Evolutionary conservation across 192 early-diverging fungal genomes (phyloP), one percentile per base, ranked within the genome.

Genomic region (Linderina pennispora): DNA sequence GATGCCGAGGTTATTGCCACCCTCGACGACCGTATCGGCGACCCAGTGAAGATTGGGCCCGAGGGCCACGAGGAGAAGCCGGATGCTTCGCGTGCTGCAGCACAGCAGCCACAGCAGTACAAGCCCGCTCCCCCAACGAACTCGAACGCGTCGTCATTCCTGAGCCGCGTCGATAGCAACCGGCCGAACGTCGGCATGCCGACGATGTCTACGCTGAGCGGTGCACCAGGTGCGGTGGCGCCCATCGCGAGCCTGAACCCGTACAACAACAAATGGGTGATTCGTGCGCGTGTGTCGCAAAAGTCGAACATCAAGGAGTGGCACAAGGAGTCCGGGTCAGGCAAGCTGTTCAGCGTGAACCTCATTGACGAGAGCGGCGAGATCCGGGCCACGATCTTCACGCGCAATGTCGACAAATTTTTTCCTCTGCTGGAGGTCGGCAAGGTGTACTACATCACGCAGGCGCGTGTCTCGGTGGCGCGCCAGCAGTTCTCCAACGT

Each of bases 211-310:
- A n/a, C n/a, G n/a, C n/a, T n/a, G n/a, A n/a, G n/a, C n/a, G n/a
- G n/a, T n/a, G 49, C 40, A 24, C 39, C 31, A 18, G 44, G 22
- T 10, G 34, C 21, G 22, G 40, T 45, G 18, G 58, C 71, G 14
- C 68, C 84, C 19, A 89, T 92, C 61, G 80, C 69, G 35, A 77
- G 72, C 43, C 68, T 94, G 46, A 91, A 82, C 48, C 92, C 92
- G 33, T 94, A 94, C 74, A 87, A 89, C 57, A 89, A 83, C 74
- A 88, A 81, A 78, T 97, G 93, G 93, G 94, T 89, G 10, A 97
- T 99, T 58, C 82, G 86, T 43, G 96, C 90, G 2, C 85, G 92
- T 33, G 88, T 92, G 9, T 78, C 84, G 23, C 74, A 81, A 45
- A 99, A 99, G 73, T 77, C 83, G 3, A 78, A 84, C 15, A 86